Conservation (phyloP, 768 basidiomycete species). For the Kwoniella heveanensis region DNA sequence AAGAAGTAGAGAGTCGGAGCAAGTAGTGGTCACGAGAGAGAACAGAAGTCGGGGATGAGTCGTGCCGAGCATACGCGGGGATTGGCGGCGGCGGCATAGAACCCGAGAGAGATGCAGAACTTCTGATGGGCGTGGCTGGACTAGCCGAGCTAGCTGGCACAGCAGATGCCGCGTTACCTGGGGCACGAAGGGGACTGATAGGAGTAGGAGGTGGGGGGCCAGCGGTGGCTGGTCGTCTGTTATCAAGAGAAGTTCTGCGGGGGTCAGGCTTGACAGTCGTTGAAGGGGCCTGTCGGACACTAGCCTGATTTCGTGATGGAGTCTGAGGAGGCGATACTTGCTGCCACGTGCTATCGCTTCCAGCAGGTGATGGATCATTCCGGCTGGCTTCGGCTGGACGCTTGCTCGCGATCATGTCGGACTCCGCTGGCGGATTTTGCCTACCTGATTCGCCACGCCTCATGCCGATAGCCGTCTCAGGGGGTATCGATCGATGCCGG, state of each 20-base stretch:
- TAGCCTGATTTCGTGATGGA: not conserved
- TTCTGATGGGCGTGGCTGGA: not conserved
- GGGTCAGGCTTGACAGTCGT: not conserved
- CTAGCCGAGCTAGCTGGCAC: not conserved
- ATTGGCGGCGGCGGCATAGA: slow-evolving; percentile 18
- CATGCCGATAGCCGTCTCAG: not conserved
- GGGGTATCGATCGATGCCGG: slow-evolving; percentile 1
- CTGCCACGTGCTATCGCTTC: slow-evolving; percentile 3
- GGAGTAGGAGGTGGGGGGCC: not conserved
- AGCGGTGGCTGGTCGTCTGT: not conserved
- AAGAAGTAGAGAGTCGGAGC: slow-evolving; percentile 45
- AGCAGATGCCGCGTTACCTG: slow-evolving; percentile 4
- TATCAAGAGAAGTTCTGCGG: not conserved
- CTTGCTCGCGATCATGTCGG: not conserved
- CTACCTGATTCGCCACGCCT: not conserved
- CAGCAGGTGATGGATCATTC: not conserved
- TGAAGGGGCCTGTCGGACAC: not conserved
- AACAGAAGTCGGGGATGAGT: slow-evolving; percentile 11
- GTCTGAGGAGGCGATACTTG: not conserved
- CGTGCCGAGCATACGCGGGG: slow-evolving; percentile 12
- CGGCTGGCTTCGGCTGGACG: not conserved
- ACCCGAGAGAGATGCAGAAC: not conserved
- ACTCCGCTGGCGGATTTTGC: not conserved
- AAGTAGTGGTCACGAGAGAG: slow-evolving; percentile 44
- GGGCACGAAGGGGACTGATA: slow-evolving; percentile 4